phyloP scores from a whole-genome alignment of 2,329 filamentous ascomycete genomes.

The Botrytis aclada region DNA sequence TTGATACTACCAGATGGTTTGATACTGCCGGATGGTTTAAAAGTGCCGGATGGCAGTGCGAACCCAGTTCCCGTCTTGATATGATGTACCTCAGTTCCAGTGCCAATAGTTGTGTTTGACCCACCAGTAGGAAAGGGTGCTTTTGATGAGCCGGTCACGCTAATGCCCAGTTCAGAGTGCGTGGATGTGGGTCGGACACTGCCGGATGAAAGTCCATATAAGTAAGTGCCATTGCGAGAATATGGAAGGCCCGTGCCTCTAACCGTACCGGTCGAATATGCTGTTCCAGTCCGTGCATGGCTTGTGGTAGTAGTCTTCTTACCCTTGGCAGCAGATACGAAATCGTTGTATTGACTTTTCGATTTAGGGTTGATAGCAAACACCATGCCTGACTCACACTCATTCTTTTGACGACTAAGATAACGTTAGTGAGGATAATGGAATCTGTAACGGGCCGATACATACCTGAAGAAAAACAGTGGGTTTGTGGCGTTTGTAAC shows the following conservation, averaged over 20 bases:
- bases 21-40: not conserved
- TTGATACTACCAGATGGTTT: not conserved
- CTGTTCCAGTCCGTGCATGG: slow-evolving; percentile 13
- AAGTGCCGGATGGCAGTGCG: not conserved
- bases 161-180: not conserved
- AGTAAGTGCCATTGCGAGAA: slow-evolving; percentile 13
- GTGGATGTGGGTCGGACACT: not conserved
- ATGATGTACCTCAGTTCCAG: not conserved
- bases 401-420: slow-evolving; percentile 16
- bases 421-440: not conserved
- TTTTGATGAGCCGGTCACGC: slow-evolving; percentile 1
- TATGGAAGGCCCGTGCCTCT: slow-evolving; percentile 3
- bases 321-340: slow-evolving; percentile 12
- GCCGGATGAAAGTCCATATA: not conserved
- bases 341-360: slow-evolving; percentile 11
- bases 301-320: not conserved
- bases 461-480: slow-evolving; percentile 19
- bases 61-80: not conserved
- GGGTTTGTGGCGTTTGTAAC: slow-evolving; percentile 15
- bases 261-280: not conserved
- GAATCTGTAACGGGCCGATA: not conserved
- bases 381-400: slow-evolving; percentile 24
- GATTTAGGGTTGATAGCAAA: slow-evolving; percentile 23
- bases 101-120: not conserved
- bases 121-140: slow-evolving; percentile 8